Percentiles rank a stretch among this genome's conserved stretches.
phyloP scores from a whole-genome alignment of 1,139 yeast genomes.

The Candida frijolesensis region DNA sequence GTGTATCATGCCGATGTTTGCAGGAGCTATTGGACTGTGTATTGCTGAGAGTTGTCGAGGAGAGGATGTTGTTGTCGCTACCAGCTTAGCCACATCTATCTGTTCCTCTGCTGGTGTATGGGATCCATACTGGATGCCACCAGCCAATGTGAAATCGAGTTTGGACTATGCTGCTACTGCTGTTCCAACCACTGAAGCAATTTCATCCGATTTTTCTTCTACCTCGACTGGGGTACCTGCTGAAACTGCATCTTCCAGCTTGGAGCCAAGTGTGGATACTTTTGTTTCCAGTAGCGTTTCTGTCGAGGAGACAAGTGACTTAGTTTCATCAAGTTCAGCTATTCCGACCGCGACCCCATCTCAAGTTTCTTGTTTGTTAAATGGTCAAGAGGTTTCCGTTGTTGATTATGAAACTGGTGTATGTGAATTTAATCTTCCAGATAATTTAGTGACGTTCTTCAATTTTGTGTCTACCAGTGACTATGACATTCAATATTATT shows the following conservation, averaged over 20 bases:
- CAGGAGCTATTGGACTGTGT: constrained; percentile 31
- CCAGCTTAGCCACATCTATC: constrained; percentile 40
- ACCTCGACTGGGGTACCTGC: too few relatives aligned
- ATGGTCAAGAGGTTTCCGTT: constrained; percentile 33
- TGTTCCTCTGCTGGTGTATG: constrained; percentile 48
- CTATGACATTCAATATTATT: constrained; percentile 41
- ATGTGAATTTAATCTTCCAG: constrained; percentile 45
- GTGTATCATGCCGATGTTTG: constrained; percentile 36
- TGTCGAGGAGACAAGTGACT: too few relatives aligned
- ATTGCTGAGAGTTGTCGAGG: constrained; percentile 35
- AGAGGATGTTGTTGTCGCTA: constrained; percentile 31
- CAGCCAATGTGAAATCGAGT: too few relatives aligned
- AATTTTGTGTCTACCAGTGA: constrained; percentile 31
- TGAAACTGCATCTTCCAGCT: too few relatives aligned
- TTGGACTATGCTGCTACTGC: too few relatives aligned
- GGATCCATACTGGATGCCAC: constrained; percentile 33
- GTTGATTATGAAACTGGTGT: constrained; percentile 46
- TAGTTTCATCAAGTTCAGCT: too few relatives aligned
- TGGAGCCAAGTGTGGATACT: too few relatives aligned
- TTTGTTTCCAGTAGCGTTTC: too few relatives aligned
- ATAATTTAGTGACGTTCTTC: constrained; percentile 28
- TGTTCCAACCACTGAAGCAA: too few relatives aligned
- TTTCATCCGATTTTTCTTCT: constrained; percentile 11
- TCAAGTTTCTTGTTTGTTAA: constrained; percentile 38
- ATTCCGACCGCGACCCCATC: not conserved